Percentiles rank a stretch among this genome's conserved stretches.
phyloP scores from a whole-genome alignment of 2,329 filamentous ascomycete genomes.

The Penicillium capsulatum region DNA sequence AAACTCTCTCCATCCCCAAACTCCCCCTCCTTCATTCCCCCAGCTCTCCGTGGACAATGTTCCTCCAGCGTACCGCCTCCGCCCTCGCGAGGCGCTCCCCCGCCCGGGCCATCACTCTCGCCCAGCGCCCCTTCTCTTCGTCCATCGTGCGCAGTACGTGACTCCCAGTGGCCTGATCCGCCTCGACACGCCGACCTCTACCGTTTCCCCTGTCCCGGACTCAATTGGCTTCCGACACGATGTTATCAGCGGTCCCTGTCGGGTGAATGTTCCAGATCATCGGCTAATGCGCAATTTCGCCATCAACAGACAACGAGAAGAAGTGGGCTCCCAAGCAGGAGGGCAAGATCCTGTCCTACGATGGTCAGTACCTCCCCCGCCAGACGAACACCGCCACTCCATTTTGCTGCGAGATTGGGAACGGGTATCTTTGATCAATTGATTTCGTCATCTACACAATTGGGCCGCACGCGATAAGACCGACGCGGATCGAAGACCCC shows the following conservation, averaged over 20 bases:
- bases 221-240: conserved; percentile 21
- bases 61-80: conserved; percentile 46
- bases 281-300: conserved; percentile 24
- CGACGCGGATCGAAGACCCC: conserved; percentile 11
- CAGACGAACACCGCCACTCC: conserved; percentile 13
- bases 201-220: conserved; percentile 13
- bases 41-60: conserved; percentile 40
- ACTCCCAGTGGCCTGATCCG: conserved; percentile 24
- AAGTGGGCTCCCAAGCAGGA: conserved; percentile 42
- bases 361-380: conserved; percentile 36
- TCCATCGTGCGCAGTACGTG: conserved; percentile 46
- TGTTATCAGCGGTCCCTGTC: neutral
- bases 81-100: conserved; percentile 46
- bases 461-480: conserved; percentile 9
- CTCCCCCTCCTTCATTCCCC: conserved; percentile 22
- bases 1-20: conserved; percentile 30
- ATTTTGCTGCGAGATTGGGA: conserved; percentile 7
- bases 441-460: conserved; percentile 4
- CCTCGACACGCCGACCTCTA: conserved; percentile 19
- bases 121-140: conserved; percentile 43
- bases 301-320: conserved; percentile 31
- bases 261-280: neutral
- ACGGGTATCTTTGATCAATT: neutral
- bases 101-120: conserved; percentile 38
- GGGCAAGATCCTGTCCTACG: conserved; percentile 44